phyloP scores from a whole-genome alignment of 352 stramenopile species.

The Blastocystis sp. region DNA sequence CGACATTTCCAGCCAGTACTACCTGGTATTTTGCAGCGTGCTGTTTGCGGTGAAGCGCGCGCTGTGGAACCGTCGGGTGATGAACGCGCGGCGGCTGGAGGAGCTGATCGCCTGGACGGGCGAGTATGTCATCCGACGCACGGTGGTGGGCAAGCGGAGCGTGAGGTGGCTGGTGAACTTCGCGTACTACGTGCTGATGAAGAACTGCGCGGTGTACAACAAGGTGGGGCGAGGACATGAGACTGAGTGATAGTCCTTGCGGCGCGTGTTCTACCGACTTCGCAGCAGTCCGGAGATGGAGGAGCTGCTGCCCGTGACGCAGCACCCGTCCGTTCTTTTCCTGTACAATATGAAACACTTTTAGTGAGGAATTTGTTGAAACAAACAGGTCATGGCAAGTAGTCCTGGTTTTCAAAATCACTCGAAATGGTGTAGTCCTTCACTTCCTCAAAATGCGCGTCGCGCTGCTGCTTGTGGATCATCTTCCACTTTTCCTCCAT shows the following conservation, averaged over 20 bases:
- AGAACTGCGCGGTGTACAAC: too few species aligned
- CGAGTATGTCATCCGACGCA: not conserved
- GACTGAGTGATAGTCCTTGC: too few species aligned
- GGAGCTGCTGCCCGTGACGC: not conserved
- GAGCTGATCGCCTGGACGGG: not conserved
- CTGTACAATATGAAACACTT: too few species aligned
- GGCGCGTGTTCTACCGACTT: too few species aligned
- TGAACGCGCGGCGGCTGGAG: not conserved
- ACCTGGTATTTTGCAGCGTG: not conserved
- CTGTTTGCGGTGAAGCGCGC: not conserved
- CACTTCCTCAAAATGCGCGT: slow-evolving; percentile 26
- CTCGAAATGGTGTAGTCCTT: not conserved
- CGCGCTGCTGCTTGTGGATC: not conserved
- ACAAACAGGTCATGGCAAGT: not conserved
- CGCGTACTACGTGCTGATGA: too few species aligned
- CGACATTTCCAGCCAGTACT: too few species aligned
- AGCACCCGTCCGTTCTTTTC: not conserved
- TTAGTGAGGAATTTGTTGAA: not conserved
- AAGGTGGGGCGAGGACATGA: too few species aligned
- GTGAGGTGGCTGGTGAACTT: too few species aligned
- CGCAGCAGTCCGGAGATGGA: not conserved
- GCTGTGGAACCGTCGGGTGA: not conserved
- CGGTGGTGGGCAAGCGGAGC: not conserved
- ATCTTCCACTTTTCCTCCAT: slow-evolving; percentile 23
- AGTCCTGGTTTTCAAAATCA: slow-evolving; percentile 38